Evolutionary conservation across 2,329 filamentous ascomycete genomes (phyloP).

Genomic region (Ophiostoma australiae): DNA sequence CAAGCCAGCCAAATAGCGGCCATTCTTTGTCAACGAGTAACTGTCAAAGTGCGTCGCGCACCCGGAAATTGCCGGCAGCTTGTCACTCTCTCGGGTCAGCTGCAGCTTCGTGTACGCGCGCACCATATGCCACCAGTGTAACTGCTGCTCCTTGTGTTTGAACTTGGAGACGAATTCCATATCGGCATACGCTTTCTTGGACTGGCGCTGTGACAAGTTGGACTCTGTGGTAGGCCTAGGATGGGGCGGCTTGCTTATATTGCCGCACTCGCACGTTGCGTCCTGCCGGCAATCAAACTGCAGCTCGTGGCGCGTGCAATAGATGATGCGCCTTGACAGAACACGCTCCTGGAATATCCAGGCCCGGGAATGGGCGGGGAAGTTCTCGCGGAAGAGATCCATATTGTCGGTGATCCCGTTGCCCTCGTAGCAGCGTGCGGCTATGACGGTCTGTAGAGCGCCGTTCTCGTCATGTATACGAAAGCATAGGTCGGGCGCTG

Average conservation of each 20-base stretch:
- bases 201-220: neutral
- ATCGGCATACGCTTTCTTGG: neutral
- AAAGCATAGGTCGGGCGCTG: neutral
- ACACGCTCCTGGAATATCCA: neutral
- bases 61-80: neutral
- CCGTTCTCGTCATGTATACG: conserved; percentile 2
- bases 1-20: neutral
- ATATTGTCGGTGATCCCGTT: neutral
- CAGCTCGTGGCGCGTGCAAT: neutral
- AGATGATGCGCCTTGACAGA: neutral
- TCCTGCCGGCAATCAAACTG: neutral
- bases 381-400: neutral
- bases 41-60: neutral
- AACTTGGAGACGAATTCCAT: neutral
- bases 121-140: neutral
- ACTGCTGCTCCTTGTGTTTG: neutral
- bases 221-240: neutral
- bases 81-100: neutral
- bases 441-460: neutral
- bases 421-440: conserved; percentile 1
- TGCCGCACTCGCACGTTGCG: neutral
- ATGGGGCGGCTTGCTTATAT: neutral
- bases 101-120: neutral
- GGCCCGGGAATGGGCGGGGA: neutral
- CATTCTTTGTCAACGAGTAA: neutral